phyloP scores from a whole-genome alignment of 2,329 filamentous ascomycete species.

The Aspergillus sp. region DNA sequence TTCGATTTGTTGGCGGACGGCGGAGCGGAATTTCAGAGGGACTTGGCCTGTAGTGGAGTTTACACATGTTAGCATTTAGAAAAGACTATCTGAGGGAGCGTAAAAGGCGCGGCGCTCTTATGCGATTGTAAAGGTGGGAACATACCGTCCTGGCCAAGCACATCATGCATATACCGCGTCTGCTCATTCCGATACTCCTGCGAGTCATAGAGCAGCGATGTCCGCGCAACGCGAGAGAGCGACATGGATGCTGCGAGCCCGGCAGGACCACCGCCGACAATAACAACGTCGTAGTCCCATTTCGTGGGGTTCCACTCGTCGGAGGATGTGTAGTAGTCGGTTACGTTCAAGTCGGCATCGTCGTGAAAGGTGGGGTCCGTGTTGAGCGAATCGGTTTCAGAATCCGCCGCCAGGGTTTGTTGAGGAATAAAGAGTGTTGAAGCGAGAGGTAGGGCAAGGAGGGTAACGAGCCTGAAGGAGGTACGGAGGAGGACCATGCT shows the following conservation, averaged over 20 bases:
- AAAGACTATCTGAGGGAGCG: too few relatives aligned
- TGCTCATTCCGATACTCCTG: constrained; percentile 5
- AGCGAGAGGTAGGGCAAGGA: background rate
- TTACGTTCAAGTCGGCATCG: background rate
- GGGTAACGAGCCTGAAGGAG: background rate
- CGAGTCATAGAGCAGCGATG: background rate
- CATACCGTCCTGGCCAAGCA: background rate
- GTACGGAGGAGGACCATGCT: background rate
- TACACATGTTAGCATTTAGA: too few relatives aligned
- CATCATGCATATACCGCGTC: constrained; percentile 2
- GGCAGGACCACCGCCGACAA: constrained; percentile 9
- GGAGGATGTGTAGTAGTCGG: background rate
- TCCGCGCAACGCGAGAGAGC: background rate
- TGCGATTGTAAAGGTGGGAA: background rate
- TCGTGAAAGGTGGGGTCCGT: background rate
- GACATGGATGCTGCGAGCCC: background rate
- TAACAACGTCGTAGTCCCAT: constrained; percentile 6
- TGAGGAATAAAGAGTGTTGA: background rate
- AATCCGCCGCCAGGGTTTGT: background rate
- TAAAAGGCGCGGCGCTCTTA: too few relatives aligned
- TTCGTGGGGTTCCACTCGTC: background rate
- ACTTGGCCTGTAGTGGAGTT: background rate
- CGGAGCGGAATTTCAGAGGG: too few relatives aligned
- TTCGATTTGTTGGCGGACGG: background rate
- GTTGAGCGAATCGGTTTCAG: background rate